Base-by-base conservation (phyloP, 23 red algal species). In the Pyropia haitanensis region DNA sequence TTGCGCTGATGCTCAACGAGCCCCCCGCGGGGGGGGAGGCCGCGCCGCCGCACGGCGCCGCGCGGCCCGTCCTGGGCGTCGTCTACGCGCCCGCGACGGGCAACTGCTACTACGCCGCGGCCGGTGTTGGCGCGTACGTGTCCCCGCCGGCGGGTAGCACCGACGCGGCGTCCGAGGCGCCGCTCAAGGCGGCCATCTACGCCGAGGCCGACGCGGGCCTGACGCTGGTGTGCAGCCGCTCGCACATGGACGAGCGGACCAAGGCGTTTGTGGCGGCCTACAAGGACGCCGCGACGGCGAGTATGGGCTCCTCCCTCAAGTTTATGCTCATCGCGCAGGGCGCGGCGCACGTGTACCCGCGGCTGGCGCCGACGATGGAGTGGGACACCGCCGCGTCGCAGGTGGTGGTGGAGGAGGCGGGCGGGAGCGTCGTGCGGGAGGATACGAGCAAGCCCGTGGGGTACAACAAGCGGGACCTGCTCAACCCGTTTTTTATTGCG, bases 381-480 rank as follows among this genome's bases (percentile, higher is more conserved):
- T 89, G 84, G 84, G 84, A 89, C 53, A 89, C 84, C n/a, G 84
- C 84, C 51, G 84, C 84, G 1, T 73, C 67, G 46, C 84, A 89
- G 65, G 77, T 89, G 29, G 60, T 89, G 59, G 84, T 89, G 6
- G 84, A 89, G 57, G 75, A 89, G 51, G 84, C 84, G 0, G 84
- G 84, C 2, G 84, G 84, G 18, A 2, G 63, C 53, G 84, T 89
- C 29, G 55, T 89, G 14, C 25, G 63, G 19, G 58, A 52, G 18
- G 84, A 89, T 1, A 80, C 84, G 10, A 49, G 62, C n/a, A 81
- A 89, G 51, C 84, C 84, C 33, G 18, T 89, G 31, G 78, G 52
- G n/a, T 89, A 89, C 55, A 89, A 89, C 68, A 79, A 80, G 54
- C 67, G 72, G 51, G 46, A 80, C 29, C 58, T 89, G 60, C 65